phyloP scores from a whole-genome alignment of 805 yeast species.

The Pichia kluyveri region DNA sequence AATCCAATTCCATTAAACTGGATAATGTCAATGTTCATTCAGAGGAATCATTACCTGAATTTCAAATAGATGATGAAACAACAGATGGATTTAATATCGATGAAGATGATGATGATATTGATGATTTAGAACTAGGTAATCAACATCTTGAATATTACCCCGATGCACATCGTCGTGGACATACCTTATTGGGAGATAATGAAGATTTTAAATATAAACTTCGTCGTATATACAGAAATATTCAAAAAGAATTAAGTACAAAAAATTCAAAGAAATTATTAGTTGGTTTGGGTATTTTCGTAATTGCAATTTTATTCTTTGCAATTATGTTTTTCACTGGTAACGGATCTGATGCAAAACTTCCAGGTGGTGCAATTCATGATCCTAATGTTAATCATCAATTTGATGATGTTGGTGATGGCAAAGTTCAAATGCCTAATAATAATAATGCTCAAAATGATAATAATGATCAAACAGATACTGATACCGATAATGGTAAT shows the following conservation, averaged over 20 bases:
- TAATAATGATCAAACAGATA: neutral
- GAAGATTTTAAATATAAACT: neutral
- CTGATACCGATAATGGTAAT: neutral
- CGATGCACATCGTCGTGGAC: conserved; percentile 2
- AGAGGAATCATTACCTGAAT: neutral
- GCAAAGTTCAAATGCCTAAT: neutral
- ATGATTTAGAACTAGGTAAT: neutral
- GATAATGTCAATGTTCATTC: neutral
- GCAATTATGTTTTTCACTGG: conserved; percentile 6
- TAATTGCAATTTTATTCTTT: conserved; percentile 1
- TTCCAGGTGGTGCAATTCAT: conserved; percentile 7
- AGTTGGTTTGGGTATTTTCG: conserved; percentile 1
- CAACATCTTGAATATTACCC: conserved; percentile 8
- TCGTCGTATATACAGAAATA: neutral
- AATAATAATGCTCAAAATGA: neutral
- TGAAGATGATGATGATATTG: conserved; percentile 14
- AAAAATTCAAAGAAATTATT: conserved; percentile 4
- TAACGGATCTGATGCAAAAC: neutral
- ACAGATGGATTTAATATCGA: conserved; percentile 14
- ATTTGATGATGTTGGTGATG: neutral
- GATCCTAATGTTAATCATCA: neutral
- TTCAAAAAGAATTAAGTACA: neutral
- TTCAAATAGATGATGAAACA: neutral
- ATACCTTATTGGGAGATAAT: conserved; percentile 4
- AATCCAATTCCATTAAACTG: neutral